Conservation (phyloP, 768 basidiomycete genomes). For the Porphyrellus cyaneotinctus region DNA sequence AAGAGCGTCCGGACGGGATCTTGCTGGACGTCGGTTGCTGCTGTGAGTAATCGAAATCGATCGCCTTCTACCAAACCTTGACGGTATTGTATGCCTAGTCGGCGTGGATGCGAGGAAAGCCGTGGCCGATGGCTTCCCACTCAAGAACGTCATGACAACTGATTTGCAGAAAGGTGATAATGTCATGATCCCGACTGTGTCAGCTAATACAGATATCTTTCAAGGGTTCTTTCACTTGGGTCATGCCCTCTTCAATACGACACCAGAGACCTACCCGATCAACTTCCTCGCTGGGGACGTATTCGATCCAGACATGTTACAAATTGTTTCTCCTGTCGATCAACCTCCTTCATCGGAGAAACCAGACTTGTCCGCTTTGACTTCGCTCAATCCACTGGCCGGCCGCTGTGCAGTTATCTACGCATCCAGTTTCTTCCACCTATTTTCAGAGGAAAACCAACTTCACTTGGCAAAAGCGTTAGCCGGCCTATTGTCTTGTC, state of each 20-base stretch:
- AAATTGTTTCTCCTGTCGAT: constrained; percentile 29
- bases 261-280: constrained; percentile 46
- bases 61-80: too few relatives aligned
- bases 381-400: constrained; percentile 43
- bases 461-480: constrained; percentile 21
- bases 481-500: constrained; percentile 25
- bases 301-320: constrained; percentile 44
- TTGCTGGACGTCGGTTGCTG: constrained; percentile 44
- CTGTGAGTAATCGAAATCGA: constrained; percentile 27
- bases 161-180: constrained; percentile 36
- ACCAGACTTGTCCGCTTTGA: constrained; percentile 33
- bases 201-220: background rate
- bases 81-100: constrained; percentile 6
- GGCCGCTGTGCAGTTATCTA: constrained; percentile 49
- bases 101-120: constrained; percentile 38
- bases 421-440: constrained; percentile 44
- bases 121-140: constrained; percentile 41
- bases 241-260: constrained; percentile 56
- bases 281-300: constrained; percentile 52
- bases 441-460: constrained; percentile 29
- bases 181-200: background rate
- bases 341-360: constrained; percentile 14
- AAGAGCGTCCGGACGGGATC: constrained; percentile 33
- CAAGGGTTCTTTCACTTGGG: constrained; percentile 56
- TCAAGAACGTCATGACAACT: constrained; percentile 34